These are phyloP conservation scores for Epichloe baconii DNA, from an alignment of 2,329 filamentous ascomycete genomes.

Conservation along the genomic window DNA sequence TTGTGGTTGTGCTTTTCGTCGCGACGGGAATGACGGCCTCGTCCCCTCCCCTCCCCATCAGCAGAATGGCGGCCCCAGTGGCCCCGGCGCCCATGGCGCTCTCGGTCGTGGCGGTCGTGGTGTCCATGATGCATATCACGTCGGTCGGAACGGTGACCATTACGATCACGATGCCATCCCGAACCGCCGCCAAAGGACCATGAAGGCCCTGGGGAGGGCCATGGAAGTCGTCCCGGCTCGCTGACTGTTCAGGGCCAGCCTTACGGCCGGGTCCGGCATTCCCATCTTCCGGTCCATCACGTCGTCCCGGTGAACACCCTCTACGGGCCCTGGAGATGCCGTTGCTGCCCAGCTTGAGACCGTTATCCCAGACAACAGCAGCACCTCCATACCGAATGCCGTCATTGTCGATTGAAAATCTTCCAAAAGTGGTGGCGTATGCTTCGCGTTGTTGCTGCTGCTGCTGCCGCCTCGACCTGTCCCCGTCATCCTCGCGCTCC, in stretches of 20 bases:
- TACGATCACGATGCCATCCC: constrained; percentile 4
- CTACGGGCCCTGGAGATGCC: constrained; percentile 19
- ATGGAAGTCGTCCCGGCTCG: neutral
- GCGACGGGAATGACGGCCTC: neutral
- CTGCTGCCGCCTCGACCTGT: constrained; percentile 4
- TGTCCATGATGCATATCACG: neutral
- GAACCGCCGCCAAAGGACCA: neutral
- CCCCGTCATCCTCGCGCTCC: constrained; percentile 9
- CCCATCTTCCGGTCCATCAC: neutral
- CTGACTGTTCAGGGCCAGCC: neutral
- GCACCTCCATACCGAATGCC: constrained; percentile 28
- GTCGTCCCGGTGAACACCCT: neutral
- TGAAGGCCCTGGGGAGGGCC: neutral
- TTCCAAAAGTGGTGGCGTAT: constrained; percentile 11
- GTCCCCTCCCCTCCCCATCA: constrained; percentile 1
- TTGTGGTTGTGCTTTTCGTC: constrained; percentile 8
- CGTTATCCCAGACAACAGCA: constrained; percentile 31
- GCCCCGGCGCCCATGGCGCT: neutral
- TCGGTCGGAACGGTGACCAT: constrained; percentile 2
- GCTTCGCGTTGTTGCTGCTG: constrained; percentile 4
- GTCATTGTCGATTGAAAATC: constrained; percentile 30
- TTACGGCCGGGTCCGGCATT: neutral
- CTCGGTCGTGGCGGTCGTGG: constrained; percentile 8
- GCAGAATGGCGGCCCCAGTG: neutral
- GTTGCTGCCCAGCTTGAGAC: constrained; percentile 26